A percentile compares a stretch with the other conserved stretches of the same genome.
phyloP scores from a whole-genome alignment of 495 filamentous ascomycete genomes.

The Talaromyces stipitatus region DNA sequence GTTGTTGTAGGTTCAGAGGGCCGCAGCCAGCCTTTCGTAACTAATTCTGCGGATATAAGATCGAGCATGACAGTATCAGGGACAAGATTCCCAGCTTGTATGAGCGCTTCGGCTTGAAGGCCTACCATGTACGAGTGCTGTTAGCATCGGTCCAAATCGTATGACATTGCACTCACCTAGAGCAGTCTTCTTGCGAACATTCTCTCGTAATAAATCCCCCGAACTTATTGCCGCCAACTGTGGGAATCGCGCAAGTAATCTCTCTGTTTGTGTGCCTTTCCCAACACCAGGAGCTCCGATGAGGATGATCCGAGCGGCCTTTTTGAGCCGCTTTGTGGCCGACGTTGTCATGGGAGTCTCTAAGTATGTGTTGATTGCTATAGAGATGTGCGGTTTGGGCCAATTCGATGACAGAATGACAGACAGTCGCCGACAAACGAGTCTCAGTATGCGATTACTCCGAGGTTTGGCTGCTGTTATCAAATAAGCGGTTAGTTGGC shows the following conservation, averaged over 20 bases:
- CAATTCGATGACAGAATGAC: too few relatives aligned
- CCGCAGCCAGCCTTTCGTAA: constrained; percentile 72
- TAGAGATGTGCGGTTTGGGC: too few relatives aligned
- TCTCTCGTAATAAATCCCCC: constrained; percentile 82
- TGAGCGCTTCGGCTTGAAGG: constrained; percentile 78
- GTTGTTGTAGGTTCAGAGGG: constrained; percentile 26
- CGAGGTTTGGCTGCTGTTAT: too few relatives aligned
- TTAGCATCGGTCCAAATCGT: not conserved
- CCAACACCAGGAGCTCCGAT: constrained; percentile 88
- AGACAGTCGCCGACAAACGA: too few relatives aligned
- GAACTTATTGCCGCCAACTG: constrained; percentile 89
- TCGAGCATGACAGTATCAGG: constrained; percentile 86
- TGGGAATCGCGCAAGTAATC: constrained; percentile 77
- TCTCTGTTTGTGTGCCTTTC: constrained; percentile 91
- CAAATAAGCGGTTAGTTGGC: not conserved
- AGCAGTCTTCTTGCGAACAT: constrained; percentile 80
- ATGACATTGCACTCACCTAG: constrained; percentile 53
- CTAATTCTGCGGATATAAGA: constrained; percentile 82
- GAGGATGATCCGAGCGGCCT: constrained; percentile 87
- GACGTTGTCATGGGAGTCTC: constrained; percentile 12
- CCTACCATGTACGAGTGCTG: constrained; percentile 41
- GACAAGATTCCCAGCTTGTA: constrained; percentile 77
- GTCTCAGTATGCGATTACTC: not conserved
- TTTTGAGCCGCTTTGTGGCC: constrained; percentile 49
- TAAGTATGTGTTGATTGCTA: too few relatives aligned